Conservation (phyloP, 345 rosid species). For the Cardamine chenopodiifolia region DNA sequence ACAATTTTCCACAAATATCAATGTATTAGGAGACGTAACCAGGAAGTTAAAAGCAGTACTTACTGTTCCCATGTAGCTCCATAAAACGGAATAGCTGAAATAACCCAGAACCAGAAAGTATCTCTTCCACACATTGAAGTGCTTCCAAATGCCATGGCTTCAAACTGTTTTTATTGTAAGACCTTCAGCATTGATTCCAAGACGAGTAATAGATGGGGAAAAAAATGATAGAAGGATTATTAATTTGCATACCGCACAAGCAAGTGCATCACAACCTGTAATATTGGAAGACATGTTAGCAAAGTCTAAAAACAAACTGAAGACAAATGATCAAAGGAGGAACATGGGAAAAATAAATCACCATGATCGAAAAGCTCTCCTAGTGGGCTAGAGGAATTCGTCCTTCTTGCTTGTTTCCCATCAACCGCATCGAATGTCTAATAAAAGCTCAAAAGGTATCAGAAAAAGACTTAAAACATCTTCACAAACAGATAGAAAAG, state of each 20-base stretch:
- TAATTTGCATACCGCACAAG: constrained; percentile 80
- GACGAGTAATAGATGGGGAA: not conserved
- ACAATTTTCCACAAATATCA: not conserved
- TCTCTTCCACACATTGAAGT: constrained; percentile 94
- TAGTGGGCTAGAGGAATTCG: constrained; percentile 90
- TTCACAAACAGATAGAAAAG: not conserved
- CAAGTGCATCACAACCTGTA: constrained; percentile 99
- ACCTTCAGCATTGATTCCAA: constrained; percentile 3
- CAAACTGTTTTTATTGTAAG: constrained; percentile 57
- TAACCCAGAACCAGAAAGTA: constrained; percentile 96
- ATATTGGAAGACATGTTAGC: constrained; percentile 33
- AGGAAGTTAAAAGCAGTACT: constrained; percentile 39
- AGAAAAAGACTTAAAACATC: not conserved
- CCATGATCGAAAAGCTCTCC: constrained; percentile 99
- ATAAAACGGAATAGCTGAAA: constrained; percentile 93
- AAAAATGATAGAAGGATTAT: not conserved
- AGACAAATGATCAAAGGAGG: constrained; percentile 10
- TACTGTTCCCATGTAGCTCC: constrained; percentile 99
- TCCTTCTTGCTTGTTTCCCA: constrained; percentile 98
- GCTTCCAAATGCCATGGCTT: constrained; percentile 89
- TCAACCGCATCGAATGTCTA: constrained; percentile 99
- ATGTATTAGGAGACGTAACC: not conserved
- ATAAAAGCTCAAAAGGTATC: constrained; percentile 1
- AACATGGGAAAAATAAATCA: constrained; percentile 38
- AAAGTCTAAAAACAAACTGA: constrained; percentile 22